Base-by-base conservation (phyloP, 2,329 filamentous ascomycete genomes). In the Sarocladium oryzae region DNA sequence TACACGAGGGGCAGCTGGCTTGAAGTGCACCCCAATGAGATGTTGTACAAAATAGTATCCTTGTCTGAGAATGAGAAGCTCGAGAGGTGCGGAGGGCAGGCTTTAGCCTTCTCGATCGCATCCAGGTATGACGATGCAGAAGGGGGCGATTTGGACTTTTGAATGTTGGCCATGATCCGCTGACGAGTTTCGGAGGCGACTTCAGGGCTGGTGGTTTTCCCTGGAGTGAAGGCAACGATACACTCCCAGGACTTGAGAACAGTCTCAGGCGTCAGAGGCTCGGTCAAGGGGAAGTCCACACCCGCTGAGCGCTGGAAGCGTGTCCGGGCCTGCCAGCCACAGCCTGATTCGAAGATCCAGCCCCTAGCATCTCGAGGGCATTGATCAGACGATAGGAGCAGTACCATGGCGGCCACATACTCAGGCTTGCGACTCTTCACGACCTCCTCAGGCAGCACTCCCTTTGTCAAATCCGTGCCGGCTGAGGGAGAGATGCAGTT, bases 381-480 rank as follows among this genome's bases (percentile, higher is more conserved):
- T 72, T 89, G 88, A 74, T 99, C 93, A 67, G 84, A 89, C 69
- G 70, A 77, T 53, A 99, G 86, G 38, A 91, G 82, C 51, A 92
- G 83, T 49, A 99, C 91, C 33, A 97, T 74, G 55, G 93, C 93
- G 50, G 93, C 93, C 68, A 99, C 91, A 71, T 96, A 97, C 66
- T 97, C 92, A 54, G 93, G 93, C 84, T 97, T 99, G 79, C 97
- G 96, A 41, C 93, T 92, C 75, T 97, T 91, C 16, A 99, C 91
- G 75, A 97, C 83, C 75, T 99, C 93, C 72, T 96, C 90, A 24
- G 93, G 93, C 77, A 99, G 81, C 67, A 99, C 88, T 49, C 88
- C 92, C 59, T 85, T 82, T 52, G 93, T 99, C 88, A 99, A 93
- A 66, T 86, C 84, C 40, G 93, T 99, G 61, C 93, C 93, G 35